Evolutionary conservation across 192 early-diverging fungal genomes (phyloP).

Genomic region (Coemansia sp.): DNA sequence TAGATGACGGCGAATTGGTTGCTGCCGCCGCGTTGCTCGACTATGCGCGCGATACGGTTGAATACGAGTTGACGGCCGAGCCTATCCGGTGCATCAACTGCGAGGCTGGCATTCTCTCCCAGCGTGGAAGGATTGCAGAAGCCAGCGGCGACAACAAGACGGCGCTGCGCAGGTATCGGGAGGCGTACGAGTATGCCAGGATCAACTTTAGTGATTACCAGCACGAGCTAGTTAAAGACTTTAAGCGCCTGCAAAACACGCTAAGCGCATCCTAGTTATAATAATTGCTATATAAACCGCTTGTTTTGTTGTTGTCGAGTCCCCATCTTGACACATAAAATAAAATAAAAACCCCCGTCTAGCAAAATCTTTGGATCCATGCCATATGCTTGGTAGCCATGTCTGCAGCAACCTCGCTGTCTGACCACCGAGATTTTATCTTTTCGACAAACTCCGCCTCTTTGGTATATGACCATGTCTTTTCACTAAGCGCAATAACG

Average conservation of each 20-base stretch:
- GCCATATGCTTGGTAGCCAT: slow-evolving; percentile 18
- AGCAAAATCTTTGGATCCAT: slow-evolving; percentile 23
- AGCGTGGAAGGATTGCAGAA: slow-evolving; percentile 47
- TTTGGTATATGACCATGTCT: not conserved
- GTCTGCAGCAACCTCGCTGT: not conserved
- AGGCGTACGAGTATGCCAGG: slow-evolving; percentile 40
- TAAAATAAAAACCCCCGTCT: not conserved
- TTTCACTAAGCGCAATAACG: not conserved
- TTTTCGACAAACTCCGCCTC: slow-evolving; percentile 17
- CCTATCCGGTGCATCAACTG: slow-evolving; percentile 42
- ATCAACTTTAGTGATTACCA: slow-evolving; percentile 23
- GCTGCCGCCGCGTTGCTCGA: slow-evolving; percentile 36
- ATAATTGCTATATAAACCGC: not conserved
- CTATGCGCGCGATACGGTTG: slow-evolving; percentile 23
- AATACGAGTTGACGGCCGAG: slow-evolving; percentile 2
- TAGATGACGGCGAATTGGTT: slow-evolving; percentile 18
- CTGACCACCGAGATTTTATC: not conserved
- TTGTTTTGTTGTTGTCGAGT: no score
- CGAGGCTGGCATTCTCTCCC: slow-evolving; percentile 22
- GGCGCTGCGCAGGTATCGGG: slow-evolving; percentile 40
- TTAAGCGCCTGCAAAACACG: slow-evolving; percentile 21
- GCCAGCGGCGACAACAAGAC: slow-evolving; percentile 22
- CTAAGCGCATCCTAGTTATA: not conserved
- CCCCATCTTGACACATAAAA: not conserved
- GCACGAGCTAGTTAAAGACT: slow-evolving; percentile 13